phyloP scores from a whole-genome alignment of 129 eudicot genomes.

The Mikania micrantha region DNA sequence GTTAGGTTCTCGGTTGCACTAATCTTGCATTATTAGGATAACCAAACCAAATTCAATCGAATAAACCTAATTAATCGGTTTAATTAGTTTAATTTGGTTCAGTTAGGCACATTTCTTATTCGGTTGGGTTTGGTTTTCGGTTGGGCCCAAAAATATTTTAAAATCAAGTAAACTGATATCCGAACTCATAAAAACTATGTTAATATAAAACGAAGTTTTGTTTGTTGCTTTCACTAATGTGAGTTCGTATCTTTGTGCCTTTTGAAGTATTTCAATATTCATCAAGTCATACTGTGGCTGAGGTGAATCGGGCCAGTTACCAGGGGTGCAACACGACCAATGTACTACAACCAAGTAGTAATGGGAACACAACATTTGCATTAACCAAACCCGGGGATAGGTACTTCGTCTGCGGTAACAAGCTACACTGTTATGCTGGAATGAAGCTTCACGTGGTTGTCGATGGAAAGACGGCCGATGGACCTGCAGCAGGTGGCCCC shows the following conservation, averaged over 20 bases:
- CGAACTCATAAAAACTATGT: no score
- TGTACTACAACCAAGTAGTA: constrained; percentile 47
- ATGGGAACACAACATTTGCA: constrained; percentile 57
- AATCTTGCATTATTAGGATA: no score
- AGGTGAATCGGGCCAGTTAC: constrained; percentile 42
- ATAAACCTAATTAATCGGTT: no score
- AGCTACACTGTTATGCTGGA: constrained; percentile 62
- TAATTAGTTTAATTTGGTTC: no score
- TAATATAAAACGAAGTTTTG: no score
- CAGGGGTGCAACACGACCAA: constrained; percentile 56
- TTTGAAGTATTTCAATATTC: constrained; percentile 59
- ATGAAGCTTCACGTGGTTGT: constrained; percentile 63
- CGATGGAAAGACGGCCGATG: constrained; percentile 26
- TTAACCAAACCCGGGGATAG: constrained; percentile 46
- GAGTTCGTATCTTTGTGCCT: background rate
- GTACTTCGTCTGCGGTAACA: constrained; percentile 58
- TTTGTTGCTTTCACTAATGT: background rate
- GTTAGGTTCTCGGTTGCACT: no score
- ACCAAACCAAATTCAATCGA: no score
- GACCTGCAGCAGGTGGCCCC: constrained; percentile 48
- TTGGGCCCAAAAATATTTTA: no score
- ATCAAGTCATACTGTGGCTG: constrained; percentile 45
- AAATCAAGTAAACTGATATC: no score
- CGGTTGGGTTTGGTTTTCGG: no score
- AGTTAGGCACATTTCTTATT: no score